Conservation (phyloP, 805 yeast genomes). For the Saccharomycopsis malanga region DNA sequence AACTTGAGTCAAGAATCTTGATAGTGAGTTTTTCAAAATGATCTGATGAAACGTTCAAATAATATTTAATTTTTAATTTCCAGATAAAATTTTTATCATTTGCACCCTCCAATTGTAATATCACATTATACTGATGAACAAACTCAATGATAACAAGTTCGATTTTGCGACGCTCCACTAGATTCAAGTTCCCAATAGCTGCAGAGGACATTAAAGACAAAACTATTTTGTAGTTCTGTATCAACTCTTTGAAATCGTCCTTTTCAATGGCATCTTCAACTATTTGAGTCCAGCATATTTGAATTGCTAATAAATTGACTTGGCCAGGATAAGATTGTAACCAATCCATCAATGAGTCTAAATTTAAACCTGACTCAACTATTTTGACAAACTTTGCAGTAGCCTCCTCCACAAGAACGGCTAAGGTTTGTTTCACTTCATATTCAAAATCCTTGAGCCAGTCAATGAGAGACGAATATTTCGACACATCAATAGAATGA, state of each 20-base stretch:
- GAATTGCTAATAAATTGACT: constrained; percentile 45
- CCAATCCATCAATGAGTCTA: constrained; percentile 28
- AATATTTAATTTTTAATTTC: constrained; percentile 48
- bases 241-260: not conserved
- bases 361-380: constrained; percentile 18
- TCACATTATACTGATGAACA: constrained; percentile 48
- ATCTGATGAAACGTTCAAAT: constrained; percentile 26
- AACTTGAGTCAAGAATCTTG: constrained; percentile 43
- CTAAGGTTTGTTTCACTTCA: constrained; percentile 44
- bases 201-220: constrained; percentile 29
- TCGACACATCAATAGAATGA: constrained; percentile 37
- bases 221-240: constrained; percentile 12
- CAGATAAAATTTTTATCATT: constrained; percentile 33
- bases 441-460: constrained; percentile 59
- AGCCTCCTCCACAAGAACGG: constrained; percentile 30
- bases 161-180: constrained; percentile 35
- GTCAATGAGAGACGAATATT: constrained; percentile 41
- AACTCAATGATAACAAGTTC: constrained; percentile 63
- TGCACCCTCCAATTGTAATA: constrained; percentile 24
- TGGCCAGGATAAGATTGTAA: constrained; percentile 47
- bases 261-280: constrained; percentile 30
- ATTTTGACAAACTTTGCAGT: constrained; percentile 23
- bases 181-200: constrained; percentile 27
- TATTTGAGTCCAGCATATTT: constrained; percentile 46
- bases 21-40: constrained; percentile 35